Evolutionary conservation across 2,329 filamentous ascomycete species (phyloP).

Genomic region (Phyllosticta paracitricarpa): DNA sequence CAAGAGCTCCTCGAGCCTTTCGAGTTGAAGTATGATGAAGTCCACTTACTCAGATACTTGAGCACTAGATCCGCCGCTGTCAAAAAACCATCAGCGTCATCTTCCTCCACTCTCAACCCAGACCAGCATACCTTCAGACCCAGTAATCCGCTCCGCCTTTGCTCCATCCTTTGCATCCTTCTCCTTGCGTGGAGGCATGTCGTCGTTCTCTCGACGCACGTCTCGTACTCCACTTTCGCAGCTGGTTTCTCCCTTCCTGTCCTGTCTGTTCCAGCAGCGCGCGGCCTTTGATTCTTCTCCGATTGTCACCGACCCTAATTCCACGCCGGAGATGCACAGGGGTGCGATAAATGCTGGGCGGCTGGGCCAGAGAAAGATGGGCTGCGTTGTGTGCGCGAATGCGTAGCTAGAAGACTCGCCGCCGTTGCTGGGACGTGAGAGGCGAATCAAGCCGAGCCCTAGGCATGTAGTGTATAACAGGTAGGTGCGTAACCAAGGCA

Average conservation of each 20-base stretch:
- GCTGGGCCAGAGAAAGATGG: not conserved
- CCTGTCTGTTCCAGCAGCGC: not conserved
- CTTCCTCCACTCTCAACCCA: not conserved
- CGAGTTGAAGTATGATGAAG: constrained; percentile 9
- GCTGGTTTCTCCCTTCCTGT: not conserved
- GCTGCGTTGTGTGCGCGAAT: not conserved
- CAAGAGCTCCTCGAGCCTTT: constrained; percentile 32
- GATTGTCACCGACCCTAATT: not conserved
- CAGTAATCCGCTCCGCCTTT: constrained; percentile 17
- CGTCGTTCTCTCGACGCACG: not conserved
- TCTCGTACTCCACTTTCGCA: not conserved
- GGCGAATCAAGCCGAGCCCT: not conserved
- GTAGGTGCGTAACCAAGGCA: not conserved
- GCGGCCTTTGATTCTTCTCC: not conserved
- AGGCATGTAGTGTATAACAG: not conserved
- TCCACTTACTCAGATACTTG: constrained; percentile 39
- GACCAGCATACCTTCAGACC: not conserved
- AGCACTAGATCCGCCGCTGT: constrained; percentile 34
- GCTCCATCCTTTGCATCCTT: constrained; percentile 24
- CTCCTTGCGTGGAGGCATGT: constrained; percentile 30
- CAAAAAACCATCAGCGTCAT: not conserved
- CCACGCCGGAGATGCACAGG: not conserved
- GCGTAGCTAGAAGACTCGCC: not conserved
- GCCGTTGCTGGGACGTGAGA: not conserved
- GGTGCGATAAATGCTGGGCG: not conserved